Conservation (phyloP, 2,329 filamentous ascomycete species). For the Madurella mycetomatis region DNA sequence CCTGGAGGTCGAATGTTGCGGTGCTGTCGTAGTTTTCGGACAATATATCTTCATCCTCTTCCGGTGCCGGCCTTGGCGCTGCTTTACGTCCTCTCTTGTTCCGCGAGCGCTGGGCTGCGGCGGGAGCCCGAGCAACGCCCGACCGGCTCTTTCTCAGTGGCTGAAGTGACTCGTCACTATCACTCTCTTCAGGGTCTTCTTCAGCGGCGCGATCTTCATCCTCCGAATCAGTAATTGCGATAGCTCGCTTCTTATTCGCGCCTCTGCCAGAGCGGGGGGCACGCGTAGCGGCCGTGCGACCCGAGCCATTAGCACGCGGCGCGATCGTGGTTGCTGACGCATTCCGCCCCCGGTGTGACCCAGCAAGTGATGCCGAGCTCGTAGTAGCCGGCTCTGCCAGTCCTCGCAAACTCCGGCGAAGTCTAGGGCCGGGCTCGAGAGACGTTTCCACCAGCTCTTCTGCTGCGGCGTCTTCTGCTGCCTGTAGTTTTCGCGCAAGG, state of each 20-base stretch:
- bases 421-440: not conserved
- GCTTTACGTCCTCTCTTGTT: not conserved
- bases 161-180: constrained; percentile 12
- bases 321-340: not conserved
- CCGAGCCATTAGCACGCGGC: not conserved
- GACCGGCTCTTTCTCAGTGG: constrained; percentile 1
- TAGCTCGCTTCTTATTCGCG: constrained; percentile 6
- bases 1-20: constrained; percentile 1
- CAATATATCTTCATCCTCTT: constrained; percentile 10
- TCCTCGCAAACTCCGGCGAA: constrained; percentile 12
- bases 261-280: not conserved
- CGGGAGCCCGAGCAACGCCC: not conserved
- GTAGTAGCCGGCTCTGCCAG: constrained; percentile 2
- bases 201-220: constrained; percentile 1
- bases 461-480: constrained; percentile 36
- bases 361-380: not conserved
- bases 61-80: not conserved
- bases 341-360: not conserved
- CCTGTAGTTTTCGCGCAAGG: constrained; percentile 54
- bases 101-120: not conserved
- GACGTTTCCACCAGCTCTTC: not conserved
- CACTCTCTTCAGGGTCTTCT: constrained; percentile 3
- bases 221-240: constrained; percentile 13
- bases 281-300: not conserved
- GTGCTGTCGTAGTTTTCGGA: constrained; percentile 4